Conservation (phyloP, 2,329 filamentous ascomycete species). For the Dothidotthia symphoricarpi region DNA sequence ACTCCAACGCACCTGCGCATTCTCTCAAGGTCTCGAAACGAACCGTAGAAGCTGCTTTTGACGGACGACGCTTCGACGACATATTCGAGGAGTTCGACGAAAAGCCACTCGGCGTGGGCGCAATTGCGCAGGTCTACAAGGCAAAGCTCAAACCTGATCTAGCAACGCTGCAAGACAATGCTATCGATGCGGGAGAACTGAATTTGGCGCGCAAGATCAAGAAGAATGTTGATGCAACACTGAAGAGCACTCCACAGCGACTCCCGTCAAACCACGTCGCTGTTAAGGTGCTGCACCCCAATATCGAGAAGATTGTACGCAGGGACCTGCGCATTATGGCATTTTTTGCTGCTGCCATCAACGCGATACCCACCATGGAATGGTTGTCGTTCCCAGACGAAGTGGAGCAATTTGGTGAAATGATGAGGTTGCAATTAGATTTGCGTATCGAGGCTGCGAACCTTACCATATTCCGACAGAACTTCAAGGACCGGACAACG, state of each 20-base stretch:
- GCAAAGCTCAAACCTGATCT: slow-evolving; percentile 83
- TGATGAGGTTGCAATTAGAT: slow-evolving; percentile 98
- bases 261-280: slow-evolving; percentile 92
- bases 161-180: slow-evolving; percentile 60
- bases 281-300: slow-evolving; percentile 91
- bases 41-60: slow-evolving; percentile 79
- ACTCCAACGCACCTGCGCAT: slow-evolving; percentile 92
- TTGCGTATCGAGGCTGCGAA: slow-evolving; percentile 93
- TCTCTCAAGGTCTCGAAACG: slow-evolving; percentile 74
- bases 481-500: slow-evolving; percentile 85
- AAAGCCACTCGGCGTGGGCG: slow-evolving; percentile 84
- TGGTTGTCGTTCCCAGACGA: slow-evolving; percentile 97
- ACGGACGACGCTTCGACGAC: slow-evolving; percentile 74
- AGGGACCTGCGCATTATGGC: slow-evolving; percentile 91
- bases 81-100: slow-evolving; percentile 97
- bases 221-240: slow-evolving; percentile 77
- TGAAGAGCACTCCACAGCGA: slow-evolving; percentile 81
- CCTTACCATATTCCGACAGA: slow-evolving; percentile 78
- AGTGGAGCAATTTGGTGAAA: slow-evolving; percentile 89
- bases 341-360: slow-evolving; percentile 82
- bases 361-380: slow-evolving; percentile 88
- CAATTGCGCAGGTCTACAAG: slow-evolving; percentile 97
- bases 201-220: slow-evolving; percentile 68
- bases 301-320: slow-evolving; percentile 84
- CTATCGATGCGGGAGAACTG: slow-evolving; percentile 52